A percentile compares a stretch with the other conserved stretches of the same genome.
phyloP scores from a whole-genome alignment of 164 flowering plant species.

The Liquidambar formosana region DNA sequence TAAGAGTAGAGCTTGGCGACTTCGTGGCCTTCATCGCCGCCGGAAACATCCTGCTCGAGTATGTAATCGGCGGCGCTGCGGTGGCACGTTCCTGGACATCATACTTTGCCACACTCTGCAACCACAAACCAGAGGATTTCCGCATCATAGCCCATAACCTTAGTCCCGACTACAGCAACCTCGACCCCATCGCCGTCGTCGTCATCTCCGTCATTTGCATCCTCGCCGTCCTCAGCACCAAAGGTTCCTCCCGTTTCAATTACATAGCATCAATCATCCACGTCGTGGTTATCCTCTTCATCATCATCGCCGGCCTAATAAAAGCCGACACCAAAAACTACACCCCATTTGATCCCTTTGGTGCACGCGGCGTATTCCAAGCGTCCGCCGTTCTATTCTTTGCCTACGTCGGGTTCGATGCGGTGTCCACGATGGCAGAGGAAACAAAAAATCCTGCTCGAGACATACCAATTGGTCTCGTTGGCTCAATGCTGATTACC shows the following conservation, averaged over 20 bases:
- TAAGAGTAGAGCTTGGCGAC: slow-evolving; percentile 65
- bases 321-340: slow-evolving; percentile 47
- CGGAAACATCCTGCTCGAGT: slow-evolving; percentile 68
- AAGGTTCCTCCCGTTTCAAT: slow-evolving; percentile 60
- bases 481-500: slow-evolving; percentile 46
- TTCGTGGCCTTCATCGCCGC: slow-evolving; percentile 68
- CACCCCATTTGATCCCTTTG: slow-evolving; percentile 39
- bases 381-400: slow-evolving; percentile 59
- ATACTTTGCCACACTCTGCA: slow-evolving; percentile 66
- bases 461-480: slow-evolving; percentile 64
- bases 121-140: slow-evolving; percentile 43
- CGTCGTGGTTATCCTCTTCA: slow-evolving; percentile 47
- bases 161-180: slow-evolving; percentile 36
- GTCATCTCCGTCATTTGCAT: slow-evolving; percentile 34
- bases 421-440: slow-evolving; percentile 60
- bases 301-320: slow-evolving; percentile 47
- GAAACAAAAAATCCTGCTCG: slow-evolving; percentile 55
- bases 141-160: slow-evolving; percentile 36
- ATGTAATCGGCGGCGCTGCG: slow-evolving; percentile 49
- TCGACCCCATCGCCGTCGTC: slow-evolving; percentile 60
- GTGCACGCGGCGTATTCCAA: slow-evolving; percentile 44
- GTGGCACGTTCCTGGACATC: slow-evolving; percentile 74
- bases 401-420: slow-evolving; percentile 62
- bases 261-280: slow-evolving; percentile 50
- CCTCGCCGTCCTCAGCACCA: slow-evolving; percentile 48